Evolutionary conservation across 306 rosid species (phyloP).

Genomic region (Casuarina cunninghamiana): DNA sequence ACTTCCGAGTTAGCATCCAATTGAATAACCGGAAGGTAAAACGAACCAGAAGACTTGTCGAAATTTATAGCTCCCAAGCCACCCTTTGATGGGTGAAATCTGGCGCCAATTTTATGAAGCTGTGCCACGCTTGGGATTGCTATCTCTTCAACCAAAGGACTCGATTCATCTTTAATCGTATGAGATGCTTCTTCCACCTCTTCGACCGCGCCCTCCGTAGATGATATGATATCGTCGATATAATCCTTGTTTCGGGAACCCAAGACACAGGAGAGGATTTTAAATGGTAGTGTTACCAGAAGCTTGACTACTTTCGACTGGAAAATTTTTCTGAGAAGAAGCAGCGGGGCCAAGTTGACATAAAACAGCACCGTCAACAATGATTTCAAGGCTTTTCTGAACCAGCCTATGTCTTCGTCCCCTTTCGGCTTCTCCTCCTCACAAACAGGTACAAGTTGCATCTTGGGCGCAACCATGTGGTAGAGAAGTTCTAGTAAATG

Average conservation of each 20-base stretch:
- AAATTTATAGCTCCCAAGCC: slow-evolving; percentile 8
- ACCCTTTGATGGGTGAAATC: slow-evolving; percentile 3
- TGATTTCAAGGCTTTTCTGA: too few species aligned
- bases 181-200: not conserved
- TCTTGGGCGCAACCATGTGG: too few species aligned
- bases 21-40: slow-evolving; percentile 1
- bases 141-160: not conserved
- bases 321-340: too few species aligned
- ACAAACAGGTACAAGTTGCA: too few species aligned
- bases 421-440: too few species aligned
- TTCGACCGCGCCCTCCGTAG: not conserved
- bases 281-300: not conserved
- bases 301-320: not conserved
- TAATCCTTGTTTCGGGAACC: not conserved
- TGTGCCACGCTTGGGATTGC: slow-evolving; percentile 11
- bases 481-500: too few species aligned
- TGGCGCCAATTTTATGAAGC: not conserved
- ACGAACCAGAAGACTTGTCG: not conserved
- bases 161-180: not conserved
- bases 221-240: not conserved
- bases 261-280: not conserved
- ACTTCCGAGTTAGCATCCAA: slow-evolving; percentile 13
- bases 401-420: too few species aligned
- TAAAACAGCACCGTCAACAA: too few species aligned
- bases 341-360: too few species aligned